Base-by-base conservation (phyloP, 192 early-diverging fungal species). In the Coemansia sp. region DNA sequence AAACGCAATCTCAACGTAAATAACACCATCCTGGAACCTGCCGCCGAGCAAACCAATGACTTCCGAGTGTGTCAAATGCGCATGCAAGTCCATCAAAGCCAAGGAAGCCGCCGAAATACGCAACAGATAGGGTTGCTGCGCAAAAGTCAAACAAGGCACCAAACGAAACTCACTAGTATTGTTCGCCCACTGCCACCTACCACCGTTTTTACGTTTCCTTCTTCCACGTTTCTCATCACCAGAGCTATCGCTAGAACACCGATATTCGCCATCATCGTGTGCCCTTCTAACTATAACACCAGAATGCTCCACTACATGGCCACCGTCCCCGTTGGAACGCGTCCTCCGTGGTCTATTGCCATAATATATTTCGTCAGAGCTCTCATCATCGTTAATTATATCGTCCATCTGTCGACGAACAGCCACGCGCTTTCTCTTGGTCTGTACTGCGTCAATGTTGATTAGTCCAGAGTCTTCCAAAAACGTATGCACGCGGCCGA, bases 31-130 rank as follows among this genome's bases (percentile, higher is more conserved):
- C 12, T 64, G 72, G 6, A 75, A 66, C 51, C 71, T 84, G 0
- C 96, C 96, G 58, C 94, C 96, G 6, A 97, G 84, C 30, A 97
- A 83, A 17, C 96, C 96, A 71, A 97, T 96, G 49, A 96, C 91
- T 67, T 97, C 96, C 1, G 94, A 94, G 64, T 93, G 82, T 10
- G 91, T 90, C 67, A 97, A 77, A 73, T 97, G 95, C 28, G 94
- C 84, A 60, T 96, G 94, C 69, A 97, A 88, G 64, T 97, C 94
- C 88, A 97, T 94, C 28, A 95, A 85, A 91, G 83, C 92, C 88
- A 81, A 70, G 12, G 78, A 69, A 5, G 66, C 69, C 2, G 78
- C 73, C 30, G 69, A 36, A 4, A 85, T 32, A 29, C 17, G 36
- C 36, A 77, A 42, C 22, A 40, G 36, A 34, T 72, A 71, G 38